Conservation (phyloP, 805 yeast species). For the Candida oleophila region DNA sequence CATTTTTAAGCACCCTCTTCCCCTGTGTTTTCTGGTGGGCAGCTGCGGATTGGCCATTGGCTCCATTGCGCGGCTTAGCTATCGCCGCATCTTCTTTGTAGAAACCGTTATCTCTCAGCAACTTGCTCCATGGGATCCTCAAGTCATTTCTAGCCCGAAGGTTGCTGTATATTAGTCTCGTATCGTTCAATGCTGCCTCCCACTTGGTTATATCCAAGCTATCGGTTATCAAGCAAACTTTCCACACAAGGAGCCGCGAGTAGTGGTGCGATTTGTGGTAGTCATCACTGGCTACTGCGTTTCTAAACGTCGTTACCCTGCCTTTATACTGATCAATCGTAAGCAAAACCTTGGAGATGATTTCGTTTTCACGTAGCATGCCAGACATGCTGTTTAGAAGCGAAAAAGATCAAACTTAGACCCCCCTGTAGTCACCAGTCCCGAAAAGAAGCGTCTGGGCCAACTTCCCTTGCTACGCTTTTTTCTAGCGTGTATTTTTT, state of each 20-base stretch:
- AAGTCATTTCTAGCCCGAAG: slow-evolving; percentile 26
- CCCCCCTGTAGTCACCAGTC: no score
- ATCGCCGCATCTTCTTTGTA: slow-evolving; percentile 12
- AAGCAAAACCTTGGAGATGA: slow-evolving; percentile 34
- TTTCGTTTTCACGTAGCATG: slow-evolving; percentile 31
- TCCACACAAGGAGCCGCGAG: slow-evolving; percentile 38
- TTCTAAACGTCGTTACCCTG: slow-evolving; percentile 21
- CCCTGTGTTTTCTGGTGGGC: neutral
- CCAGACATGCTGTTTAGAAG: neutral
- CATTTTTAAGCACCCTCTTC: neutral
- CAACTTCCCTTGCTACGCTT: no score
- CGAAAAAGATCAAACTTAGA: no score
- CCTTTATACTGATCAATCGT: slow-evolving; percentile 38
- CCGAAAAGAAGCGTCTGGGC: no score
- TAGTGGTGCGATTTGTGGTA: slow-evolving; percentile 23
- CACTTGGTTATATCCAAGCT: slow-evolving; percentile 33
- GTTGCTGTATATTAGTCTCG: slow-evolving; percentile 36
- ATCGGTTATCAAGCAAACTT: slow-evolving; percentile 34
- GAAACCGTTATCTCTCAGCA: slow-evolving; percentile 29
- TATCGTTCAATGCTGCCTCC: slow-evolving; percentile 25
- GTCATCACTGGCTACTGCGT: slow-evolving; percentile 27
- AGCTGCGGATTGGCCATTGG: neutral
- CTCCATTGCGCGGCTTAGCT: neutral
- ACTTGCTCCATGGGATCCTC: slow-evolving; percentile 37
- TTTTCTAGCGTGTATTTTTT: no score